These are phyloP conservation scores for Aspergillus mulundensis DNA, from an alignment of 495 filamentous ascomycete genomes.

Conservation along the genomic window DNA sequence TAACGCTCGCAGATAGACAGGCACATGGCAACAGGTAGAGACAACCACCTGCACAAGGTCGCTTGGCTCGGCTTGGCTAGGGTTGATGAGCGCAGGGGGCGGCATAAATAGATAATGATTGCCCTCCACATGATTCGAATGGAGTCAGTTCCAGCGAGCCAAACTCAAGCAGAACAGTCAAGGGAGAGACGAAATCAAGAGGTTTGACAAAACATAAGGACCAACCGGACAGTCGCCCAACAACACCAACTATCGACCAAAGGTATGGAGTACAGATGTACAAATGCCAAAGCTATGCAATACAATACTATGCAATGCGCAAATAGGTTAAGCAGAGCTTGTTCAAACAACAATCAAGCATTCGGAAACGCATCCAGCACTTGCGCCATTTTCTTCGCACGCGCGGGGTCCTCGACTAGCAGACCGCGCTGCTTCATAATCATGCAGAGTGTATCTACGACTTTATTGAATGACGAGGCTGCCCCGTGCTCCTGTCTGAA, in stretches of 20 bases:
- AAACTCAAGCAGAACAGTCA: too few species aligned
- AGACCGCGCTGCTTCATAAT: constrained; percentile 56
- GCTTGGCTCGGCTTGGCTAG: too few species aligned
- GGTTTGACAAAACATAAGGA: not conserved
- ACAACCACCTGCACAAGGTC: not conserved
- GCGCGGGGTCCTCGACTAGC: constrained; percentile 61
- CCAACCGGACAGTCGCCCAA: not conserved
- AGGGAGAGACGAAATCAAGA: not conserved
- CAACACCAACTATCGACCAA: not conserved
- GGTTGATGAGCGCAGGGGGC: too few species aligned
- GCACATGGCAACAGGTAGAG: not conserved
- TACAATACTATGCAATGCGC: not conserved
- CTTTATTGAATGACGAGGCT: constrained; percentile 75
- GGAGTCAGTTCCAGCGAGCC: too few species aligned
- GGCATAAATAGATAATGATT: too few species aligned
- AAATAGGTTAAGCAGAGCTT: not conserved
- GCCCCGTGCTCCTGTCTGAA: constrained; percentile 87
- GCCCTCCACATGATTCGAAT: too few species aligned
- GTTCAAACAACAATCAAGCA: constrained; percentile 1
- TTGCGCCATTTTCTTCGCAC: constrained; percentile 58
- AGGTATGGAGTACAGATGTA: not conserved
- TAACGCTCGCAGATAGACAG: not conserved
- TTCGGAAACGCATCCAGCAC: constrained; percentile 31
- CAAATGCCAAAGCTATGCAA: not conserved
- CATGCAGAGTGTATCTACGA: constrained; percentile 67